phyloP scores from a whole-genome alignment of 1,284 basidiomycete genomes.

The Ceratobasidium sp. region DNA sequence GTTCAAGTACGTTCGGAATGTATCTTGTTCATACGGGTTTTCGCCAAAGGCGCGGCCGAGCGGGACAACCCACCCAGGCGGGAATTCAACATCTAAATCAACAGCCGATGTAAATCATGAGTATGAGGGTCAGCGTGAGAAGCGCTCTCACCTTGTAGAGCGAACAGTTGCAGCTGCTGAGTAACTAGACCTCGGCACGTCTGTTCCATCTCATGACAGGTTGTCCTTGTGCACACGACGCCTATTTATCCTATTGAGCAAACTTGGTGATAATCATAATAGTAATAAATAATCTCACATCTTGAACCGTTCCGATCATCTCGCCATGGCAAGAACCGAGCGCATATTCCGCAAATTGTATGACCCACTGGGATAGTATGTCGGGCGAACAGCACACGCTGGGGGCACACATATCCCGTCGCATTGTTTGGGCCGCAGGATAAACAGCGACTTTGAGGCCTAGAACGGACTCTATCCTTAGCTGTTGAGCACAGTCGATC shows the following conservation, averaged over 20 bases:
- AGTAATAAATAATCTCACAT: constrained; percentile 9
- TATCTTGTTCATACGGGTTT: constrained; percentile 22
- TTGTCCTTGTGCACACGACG: constrained; percentile 33
- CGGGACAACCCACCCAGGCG: constrained; percentile 6
- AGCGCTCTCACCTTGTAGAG: constrained; percentile 19
- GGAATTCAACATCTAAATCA: constrained; percentile 18
- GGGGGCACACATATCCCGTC: constrained; percentile 26
- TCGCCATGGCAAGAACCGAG: constrained; percentile 32
- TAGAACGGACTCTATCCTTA: neutral
- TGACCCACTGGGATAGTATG: constrained; percentile 27
- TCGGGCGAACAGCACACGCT: neutral
- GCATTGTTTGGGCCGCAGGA: constrained; percentile 27
- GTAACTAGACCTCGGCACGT: neutral
- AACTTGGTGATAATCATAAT: too few species aligned
- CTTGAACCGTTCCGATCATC: neutral
- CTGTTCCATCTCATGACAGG: constrained; percentile 20
- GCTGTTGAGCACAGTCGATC: neutral
- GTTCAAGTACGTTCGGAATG: neutral
- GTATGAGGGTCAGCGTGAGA: too few species aligned
- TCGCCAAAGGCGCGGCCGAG: constrained; percentile 31
- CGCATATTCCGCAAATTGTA: constrained; percentile 22
- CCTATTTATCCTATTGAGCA: constrained; percentile 1
- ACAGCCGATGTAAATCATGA: neutral
- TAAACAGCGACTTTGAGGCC: constrained; percentile 8
- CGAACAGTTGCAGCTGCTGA: constrained; percentile 9